phyloP scores from a whole-genome alignment of 371 early-diverging fungal species.

The Zancudomyces culisetae region DNA sequence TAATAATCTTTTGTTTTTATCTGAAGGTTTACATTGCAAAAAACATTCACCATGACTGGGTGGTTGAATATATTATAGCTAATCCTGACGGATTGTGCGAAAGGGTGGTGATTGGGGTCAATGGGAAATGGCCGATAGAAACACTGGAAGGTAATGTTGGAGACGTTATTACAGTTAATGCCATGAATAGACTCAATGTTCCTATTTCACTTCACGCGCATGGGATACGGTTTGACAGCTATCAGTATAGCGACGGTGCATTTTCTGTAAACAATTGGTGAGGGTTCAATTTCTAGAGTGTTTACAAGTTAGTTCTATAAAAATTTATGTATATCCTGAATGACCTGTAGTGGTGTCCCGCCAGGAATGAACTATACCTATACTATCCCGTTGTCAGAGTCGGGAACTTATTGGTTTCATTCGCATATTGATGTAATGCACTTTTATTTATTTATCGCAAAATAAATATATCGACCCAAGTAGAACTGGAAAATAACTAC shows the following conservation, averaged over 20 bases:
- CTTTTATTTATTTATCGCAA: too few relatives aligned
- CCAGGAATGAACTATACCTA: conserved; percentile 37
- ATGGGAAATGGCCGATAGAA: conserved; percentile 46
- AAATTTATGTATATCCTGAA: too few relatives aligned
- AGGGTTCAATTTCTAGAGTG: too few relatives aligned
- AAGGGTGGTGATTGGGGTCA: conserved; percentile 47
- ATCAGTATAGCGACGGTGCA: conserved; percentile 40
- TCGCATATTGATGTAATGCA: conserved; percentile 25
- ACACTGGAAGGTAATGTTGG: conserved; percentile 7
- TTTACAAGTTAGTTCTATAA: too few relatives aligned
- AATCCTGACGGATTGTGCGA: conserved; percentile 42
- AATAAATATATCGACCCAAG: too few relatives aligned
- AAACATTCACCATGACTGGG: conserved; percentile 43
- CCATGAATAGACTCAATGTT: conserved; percentile 36
- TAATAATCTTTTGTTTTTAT: too few relatives aligned
- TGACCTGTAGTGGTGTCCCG: conserved; percentile 27
- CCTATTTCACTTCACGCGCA: conserved; percentile 44
- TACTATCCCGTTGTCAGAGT: conserved; percentile 34
- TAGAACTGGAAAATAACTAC: too few relatives aligned
- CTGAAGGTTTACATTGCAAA: conserved; percentile 21
- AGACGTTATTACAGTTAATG: conserved; percentile 39
- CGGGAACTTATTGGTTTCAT: conserved; percentile 60
- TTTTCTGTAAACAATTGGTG: conserved; percentile 22
- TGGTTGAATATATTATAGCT: conserved; percentile 36
- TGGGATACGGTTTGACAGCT: conserved; percentile 42